These are phyloP conservation scores for Neofusicoccum parvum DNA, from an alignment of 2,329 filamentous ascomycete species.

Conservation along the genomic window DNA sequence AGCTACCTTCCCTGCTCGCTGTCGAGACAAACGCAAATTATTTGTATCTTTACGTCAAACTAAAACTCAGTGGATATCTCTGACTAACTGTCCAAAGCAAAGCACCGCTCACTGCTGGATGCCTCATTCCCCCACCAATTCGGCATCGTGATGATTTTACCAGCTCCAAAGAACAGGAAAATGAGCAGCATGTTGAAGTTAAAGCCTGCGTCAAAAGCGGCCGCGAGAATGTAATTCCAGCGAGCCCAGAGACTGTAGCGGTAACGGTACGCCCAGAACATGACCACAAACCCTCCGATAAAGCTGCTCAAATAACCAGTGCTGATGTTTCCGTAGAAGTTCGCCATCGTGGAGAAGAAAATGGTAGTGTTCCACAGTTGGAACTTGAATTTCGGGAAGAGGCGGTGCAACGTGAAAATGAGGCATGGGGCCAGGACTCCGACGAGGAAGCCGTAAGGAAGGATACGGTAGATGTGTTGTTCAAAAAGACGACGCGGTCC, in stretches of 20 bases:
- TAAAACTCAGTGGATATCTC: no score
- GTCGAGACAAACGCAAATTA: no score
- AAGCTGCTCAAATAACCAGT: conserved; percentile 60
- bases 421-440: conserved; percentile 51
- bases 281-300: conserved; percentile 62
- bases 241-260: conserved; percentile 60
- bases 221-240: conserved; percentile 64
- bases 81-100: conserved; percentile 46
- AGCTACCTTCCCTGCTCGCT: no score
- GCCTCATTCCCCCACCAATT: conserved; percentile 66
- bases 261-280: conserved; percentile 60
- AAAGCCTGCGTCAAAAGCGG: conserved; percentile 64
- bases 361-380: conserved; percentile 65
- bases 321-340: conserved; percentile 64
- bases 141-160: conserved; percentile 61
- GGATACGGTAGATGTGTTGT: conserved; percentile 49
- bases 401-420: conserved; percentile 55
- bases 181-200: conserved; percentile 64
- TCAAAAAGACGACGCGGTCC: conserved; percentile 54
- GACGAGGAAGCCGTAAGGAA: conserved; percentile 58
- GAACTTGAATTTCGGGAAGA: conserved; percentile 58
- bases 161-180: conserved; percentile 62
- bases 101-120: conserved; percentile 60
- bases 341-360: conserved; percentile 58
- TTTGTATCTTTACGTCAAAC: no score